A percentile compares a stretch with the other conserved stretches of the same genome.
Conservation (phyloP, 2,329 filamentous ascomycete species). For the Talaromyces marneffei region DNA sequence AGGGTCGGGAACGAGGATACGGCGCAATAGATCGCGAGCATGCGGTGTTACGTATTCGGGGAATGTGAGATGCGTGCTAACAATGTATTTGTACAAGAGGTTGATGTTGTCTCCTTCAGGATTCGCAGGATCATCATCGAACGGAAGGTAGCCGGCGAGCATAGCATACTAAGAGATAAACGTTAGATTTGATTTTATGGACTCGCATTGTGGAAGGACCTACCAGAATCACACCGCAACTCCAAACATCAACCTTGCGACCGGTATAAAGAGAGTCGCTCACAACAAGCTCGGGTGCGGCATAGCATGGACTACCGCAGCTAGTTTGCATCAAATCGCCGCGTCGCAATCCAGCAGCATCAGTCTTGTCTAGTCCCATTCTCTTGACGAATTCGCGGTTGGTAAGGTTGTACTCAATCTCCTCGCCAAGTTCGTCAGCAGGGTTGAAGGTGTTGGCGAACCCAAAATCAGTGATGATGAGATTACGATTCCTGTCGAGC, state of each 20-base stretch:
- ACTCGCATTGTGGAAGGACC: not conserved
- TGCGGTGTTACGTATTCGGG: slow-evolving; percentile 98
- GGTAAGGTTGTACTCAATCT: slow-evolving; percentile 78
- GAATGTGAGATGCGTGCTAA: slow-evolving; percentile 92
- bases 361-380: slow-evolving; percentile 73
- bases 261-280: slow-evolving; percentile 97
- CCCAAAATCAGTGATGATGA: slow-evolving; percentile 98
- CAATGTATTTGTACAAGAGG: slow-evolving; percentile 97
- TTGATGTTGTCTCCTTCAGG: slow-evolving; percentile 99
- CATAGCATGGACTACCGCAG: slow-evolving; percentile 96
- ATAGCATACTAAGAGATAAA: slow-evolving; percentile 77
- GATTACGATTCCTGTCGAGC: slow-evolving; percentile 92
- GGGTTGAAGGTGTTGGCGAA: slow-evolving; percentile 98
- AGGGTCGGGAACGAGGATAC: slow-evolving; percentile 92
- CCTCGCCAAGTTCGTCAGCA: slow-evolving; percentile 76
- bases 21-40: slow-evolving; percentile 81
- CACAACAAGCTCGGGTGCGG: slow-evolving; percentile 91
- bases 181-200: not conserved
- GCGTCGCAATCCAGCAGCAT: slow-evolving; percentile 68
- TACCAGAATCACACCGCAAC: slow-evolving; percentile 95
- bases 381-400: slow-evolving; percentile 86
- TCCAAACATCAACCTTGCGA: slow-evolving; percentile 98
- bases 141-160: slow-evolving; percentile 94
- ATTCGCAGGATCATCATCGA: slow-evolving; percentile 96
- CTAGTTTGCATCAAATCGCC: slow-evolving; percentile 99